Evolutionary conservation across 495 filamentous ascomycete species (phyloP), one percentile per base, ranked within the genome.

Genomic region (Friedmanniomyces endolithicus): DNA sequence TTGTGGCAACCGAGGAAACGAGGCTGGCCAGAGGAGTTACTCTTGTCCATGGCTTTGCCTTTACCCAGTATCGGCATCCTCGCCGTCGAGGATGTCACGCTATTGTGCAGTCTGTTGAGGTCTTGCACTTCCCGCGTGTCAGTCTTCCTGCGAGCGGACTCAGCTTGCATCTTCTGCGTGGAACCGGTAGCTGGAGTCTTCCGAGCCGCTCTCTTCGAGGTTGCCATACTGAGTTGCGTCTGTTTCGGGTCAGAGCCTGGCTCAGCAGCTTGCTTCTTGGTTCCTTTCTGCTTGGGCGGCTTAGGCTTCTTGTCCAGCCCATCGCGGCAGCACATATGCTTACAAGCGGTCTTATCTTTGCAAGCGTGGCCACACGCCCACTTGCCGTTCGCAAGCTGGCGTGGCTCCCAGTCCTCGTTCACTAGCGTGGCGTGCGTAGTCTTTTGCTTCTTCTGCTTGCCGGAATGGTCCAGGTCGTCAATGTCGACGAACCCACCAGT

Each of bases 281-380:
- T 45, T 12, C 51, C 55, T 19, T 49, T 54, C 4, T 34, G 23
- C 35, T 58, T 62, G 1, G 59, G 51, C n/a, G 59, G 50, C 55
- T 83, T 88, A 7, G 84, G 81, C 31, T 80, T 84, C 52, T 86
- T 94, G 31, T 89, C 84, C 6, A 92, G 63, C 1, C 90, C 90
- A 45, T 94, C 86, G n/a, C 78, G 80, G 65, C 92, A 98, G 62
- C 92, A 98, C 34, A 80, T 68, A 62, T 98, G 92, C 62, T 83
- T 86, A 68, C 84, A 88, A 67, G 71, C 80, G n/a, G 76, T 82
- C 57, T 83, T 85, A 56, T 86, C 78, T 34, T 82, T 87, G 64
- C 88, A 98, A 34, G 68, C 73, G 62, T 98, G 90, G 54, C 89
- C 88, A 70, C 90, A 97, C 41, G 76, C 76, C 83, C 85, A 96